Evolutionary conservation across 148 eudicot genomes (phyloP).

Genomic region (Rhododendron williamsianum): DNA sequence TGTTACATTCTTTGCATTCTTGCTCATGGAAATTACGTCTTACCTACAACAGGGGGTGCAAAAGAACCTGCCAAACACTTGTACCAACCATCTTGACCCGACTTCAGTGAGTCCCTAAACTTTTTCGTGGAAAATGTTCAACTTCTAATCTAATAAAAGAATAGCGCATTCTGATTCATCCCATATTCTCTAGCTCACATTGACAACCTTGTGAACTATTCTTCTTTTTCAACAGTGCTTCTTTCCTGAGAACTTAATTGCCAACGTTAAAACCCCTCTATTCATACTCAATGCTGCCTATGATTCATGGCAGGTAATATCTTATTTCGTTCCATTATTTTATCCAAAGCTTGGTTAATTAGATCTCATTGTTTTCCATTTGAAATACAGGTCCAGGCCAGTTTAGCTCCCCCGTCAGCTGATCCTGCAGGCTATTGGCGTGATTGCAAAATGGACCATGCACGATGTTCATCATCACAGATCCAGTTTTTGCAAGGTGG

Average conservation of each 20-base stretch:
- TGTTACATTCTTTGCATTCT: neutral
- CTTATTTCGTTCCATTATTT: neutral
- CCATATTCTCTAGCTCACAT: neutral
- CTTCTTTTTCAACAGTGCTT: conserved; percentile 56
- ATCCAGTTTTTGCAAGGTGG: conserved; percentile 79
- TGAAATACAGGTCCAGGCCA: conserved; percentile 55
- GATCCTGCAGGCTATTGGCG: conserved; percentile 75
- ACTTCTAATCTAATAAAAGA: neutral
- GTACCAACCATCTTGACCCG: conserved; percentile 65
- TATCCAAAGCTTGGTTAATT: neutral
- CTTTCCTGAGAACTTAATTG: conserved; percentile 83
- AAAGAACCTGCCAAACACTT: conserved; percentile 59
- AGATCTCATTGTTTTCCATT: neutral
- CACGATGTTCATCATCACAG: conserved; percentile 65
- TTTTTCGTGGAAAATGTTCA: neutral
- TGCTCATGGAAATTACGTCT: neutral
- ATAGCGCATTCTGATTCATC: neutral
- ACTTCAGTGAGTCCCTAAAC: conserved; percentile 52
- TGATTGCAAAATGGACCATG: conserved; percentile 63
- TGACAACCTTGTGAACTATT: neutral
- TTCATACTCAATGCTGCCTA: conserved; percentile 95
- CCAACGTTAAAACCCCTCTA: conserved; percentile 67
- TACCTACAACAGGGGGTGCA: conserved; percentile 47
- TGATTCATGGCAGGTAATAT: conserved; percentile 91
- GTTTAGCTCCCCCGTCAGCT: conserved; percentile 70